Evolutionary conservation across 257 asterid species (phyloP).

Genomic region (Nyctanthes arbortristis): DNA sequence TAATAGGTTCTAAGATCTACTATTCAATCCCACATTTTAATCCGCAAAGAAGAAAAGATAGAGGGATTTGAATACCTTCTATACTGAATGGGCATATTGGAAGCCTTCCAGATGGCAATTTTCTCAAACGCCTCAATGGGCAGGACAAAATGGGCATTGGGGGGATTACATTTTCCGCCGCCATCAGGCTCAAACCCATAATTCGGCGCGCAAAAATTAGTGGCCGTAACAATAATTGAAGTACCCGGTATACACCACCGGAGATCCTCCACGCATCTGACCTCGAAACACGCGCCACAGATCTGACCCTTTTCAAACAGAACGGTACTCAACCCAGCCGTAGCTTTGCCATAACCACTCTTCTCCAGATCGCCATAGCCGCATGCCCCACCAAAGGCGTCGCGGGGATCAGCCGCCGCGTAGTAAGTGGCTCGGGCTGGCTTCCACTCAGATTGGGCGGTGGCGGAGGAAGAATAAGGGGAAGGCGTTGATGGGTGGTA

Average conservation of each 20-base stretch:
- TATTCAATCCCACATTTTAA: neutral
- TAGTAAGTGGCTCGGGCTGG: conserved; percentile 88
- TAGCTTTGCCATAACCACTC: conserved; percentile 88
- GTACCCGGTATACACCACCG: conserved; percentile 98
- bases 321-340: conserved; percentile 86
- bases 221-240: conserved; percentile 83
- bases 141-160: conserved; percentile 87
- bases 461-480: conserved; percentile 29
- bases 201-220: conserved; percentile 96
- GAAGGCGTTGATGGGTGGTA: conserved; percentile 57
- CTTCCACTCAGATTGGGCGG: conserved; percentile 70
- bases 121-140: conserved; percentile 92
- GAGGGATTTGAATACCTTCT: conserved; percentile 41
- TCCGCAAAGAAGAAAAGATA: neutral
- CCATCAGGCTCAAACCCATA: conserved; percentile 72
- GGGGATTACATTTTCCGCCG: conserved; percentile 95
- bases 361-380: conserved; percentile 85
- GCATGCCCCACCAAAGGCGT: conserved; percentile 89
- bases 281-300: conserved; percentile 96
- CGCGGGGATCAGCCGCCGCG: conserved; percentile 75
- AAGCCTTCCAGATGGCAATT: conserved; percentile 95
- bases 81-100: conserved; percentile 85
- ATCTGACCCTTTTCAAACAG: conserved; percentile 87
- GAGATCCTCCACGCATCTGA: conserved; percentile 85
- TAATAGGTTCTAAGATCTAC: neutral